These are phyloP conservation scores for Naumovozyma castellii DNA, from an alignment of 805 yeast genomes.

Conservation along the genomic window DNA sequence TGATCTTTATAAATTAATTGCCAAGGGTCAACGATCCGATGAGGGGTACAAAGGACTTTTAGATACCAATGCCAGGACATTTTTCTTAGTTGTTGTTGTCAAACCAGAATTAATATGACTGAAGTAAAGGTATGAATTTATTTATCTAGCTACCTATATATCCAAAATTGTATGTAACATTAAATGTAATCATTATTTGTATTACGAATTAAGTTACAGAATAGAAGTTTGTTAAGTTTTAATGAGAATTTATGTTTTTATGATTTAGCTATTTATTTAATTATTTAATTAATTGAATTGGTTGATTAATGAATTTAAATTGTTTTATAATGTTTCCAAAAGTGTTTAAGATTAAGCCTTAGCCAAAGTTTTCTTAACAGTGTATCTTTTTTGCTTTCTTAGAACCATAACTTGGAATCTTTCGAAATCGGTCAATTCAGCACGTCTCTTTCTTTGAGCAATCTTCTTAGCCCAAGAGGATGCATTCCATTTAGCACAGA, in stretches of 20 bases:
- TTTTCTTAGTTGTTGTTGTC: constrained; percentile 5
- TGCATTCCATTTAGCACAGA: constrained; percentile 83
- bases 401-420: constrained; percentile 98
- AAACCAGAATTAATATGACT: constrained; percentile 4
- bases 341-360: constrained; percentile 83
- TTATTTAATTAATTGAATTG: no score
- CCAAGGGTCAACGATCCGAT: constrained; percentile 2
- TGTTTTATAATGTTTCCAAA: no score
- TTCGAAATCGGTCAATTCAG: constrained; percentile 91
- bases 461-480: constrained; percentile 97
- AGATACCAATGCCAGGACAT: background rate
- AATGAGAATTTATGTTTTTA: no score
- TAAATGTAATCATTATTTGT: background rate
- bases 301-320: no score
- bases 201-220: no score
- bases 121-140: background rate
- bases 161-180: background rate
- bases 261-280: no score
- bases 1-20: background rate
- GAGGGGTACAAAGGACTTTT: background rate
- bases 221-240: no score
- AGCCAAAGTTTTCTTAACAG: constrained; percentile 93
- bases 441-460: constrained; percentile 89
- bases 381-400: constrained; percentile 94
- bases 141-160: no score